A percentile compares a stretch with the other conserved stretches of the same genome.
Evolutionary conservation across 208 protist species (phyloP).

Genomic region (Porcisia hertigi): DNA sequence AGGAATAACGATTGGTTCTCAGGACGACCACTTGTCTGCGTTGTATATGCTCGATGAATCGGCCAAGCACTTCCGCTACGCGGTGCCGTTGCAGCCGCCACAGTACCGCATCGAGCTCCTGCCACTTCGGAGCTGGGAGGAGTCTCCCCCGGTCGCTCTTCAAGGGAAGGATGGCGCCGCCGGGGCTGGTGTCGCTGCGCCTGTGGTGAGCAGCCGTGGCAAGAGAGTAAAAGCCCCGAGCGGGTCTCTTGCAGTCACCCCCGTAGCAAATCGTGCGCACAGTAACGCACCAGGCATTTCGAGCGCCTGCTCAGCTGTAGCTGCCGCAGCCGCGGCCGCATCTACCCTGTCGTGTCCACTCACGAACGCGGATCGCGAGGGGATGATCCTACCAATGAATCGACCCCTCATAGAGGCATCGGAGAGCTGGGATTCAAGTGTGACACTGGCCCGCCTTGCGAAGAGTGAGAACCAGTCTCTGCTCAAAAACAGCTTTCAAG

Average conservation of each 20-base stretch:
- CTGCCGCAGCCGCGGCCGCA: neutral
- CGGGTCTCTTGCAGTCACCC: neutral
- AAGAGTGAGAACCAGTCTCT: slow-evolving; percentile 3
- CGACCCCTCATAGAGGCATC: slow-evolving; percentile 12
- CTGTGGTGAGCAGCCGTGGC: neutral
- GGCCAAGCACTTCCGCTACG: slow-evolving; percentile 52
- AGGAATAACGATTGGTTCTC: neutral
- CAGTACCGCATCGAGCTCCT: slow-evolving; percentile 42
- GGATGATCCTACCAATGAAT: slow-evolving; percentile 11
- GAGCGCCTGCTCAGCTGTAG: neutral
- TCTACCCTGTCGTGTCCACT: slow-evolving; percentile 20
- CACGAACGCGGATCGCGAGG: slow-evolving; percentile 28
- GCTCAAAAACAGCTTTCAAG: slow-evolving; percentile 13
- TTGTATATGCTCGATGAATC: slow-evolving; percentile 39
- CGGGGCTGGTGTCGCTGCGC: neutral
- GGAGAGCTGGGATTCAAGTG: slow-evolving; percentile 13
- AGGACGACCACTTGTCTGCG: neutral
- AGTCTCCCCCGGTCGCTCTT: neutral
- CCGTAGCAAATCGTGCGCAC: neutral
- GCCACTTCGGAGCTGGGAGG: slow-evolving; percentile 38
- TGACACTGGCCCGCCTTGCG: neutral
- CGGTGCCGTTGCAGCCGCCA: slow-evolving; percentile 36
- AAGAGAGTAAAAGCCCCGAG: slow-evolving; percentile 9
- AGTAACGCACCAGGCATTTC: neutral
- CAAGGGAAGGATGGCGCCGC: slow-evolving; percentile 10